Conservation (phyloP, 306 rosid genomes). For the Myrica gale region DNA sequence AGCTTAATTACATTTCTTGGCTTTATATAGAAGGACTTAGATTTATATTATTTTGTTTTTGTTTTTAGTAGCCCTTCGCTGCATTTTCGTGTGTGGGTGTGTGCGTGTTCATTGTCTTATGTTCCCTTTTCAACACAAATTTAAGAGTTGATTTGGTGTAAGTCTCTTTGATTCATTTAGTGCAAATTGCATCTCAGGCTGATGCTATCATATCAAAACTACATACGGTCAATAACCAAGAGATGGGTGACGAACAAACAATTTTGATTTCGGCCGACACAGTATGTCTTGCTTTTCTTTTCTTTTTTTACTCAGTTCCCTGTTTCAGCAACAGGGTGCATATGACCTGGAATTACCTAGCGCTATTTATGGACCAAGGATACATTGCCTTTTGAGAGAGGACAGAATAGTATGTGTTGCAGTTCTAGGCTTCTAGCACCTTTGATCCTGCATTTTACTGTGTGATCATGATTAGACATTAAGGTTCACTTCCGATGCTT, state of each 20-base stretch:
- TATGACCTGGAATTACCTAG: constrained; percentile 46
- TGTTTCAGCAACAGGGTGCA: constrained; percentile 23
- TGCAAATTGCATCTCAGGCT: constrained; percentile 65
- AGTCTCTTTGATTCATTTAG: constrained; percentile 33
- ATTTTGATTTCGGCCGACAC: constrained; percentile 85
- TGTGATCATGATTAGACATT: neutral
- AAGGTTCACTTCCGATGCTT: constrained; percentile 11
- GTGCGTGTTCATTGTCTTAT: neutral
- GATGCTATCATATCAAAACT: constrained; percentile 74
- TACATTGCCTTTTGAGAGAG: constrained; percentile 22
- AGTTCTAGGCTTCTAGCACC: constrained; percentile 13
- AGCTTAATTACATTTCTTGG: no score
- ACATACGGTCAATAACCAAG: constrained; percentile 42
- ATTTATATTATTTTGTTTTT: neutral
- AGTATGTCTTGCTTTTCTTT: constrained; percentile 53
- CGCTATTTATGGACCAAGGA: constrained; percentile 61
- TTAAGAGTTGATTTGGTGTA: constrained; percentile 20
- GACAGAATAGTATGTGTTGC: constrained; percentile 12
- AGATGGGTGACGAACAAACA: constrained; percentile 57
- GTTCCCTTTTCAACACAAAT: neutral
- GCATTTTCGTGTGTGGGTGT: constrained; percentile 16
- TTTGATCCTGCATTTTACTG: constrained; percentile 7
- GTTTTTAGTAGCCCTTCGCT: constrained; percentile 7
- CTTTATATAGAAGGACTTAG: neutral
- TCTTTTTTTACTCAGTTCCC: constrained; percentile 10